A percentile compares a stretch with the other conserved stretches of the same genome.
Evolutionary conservation across 208 protist genomes (phyloP).

Genomic region (Endotrypanum monterogeii): DNA sequence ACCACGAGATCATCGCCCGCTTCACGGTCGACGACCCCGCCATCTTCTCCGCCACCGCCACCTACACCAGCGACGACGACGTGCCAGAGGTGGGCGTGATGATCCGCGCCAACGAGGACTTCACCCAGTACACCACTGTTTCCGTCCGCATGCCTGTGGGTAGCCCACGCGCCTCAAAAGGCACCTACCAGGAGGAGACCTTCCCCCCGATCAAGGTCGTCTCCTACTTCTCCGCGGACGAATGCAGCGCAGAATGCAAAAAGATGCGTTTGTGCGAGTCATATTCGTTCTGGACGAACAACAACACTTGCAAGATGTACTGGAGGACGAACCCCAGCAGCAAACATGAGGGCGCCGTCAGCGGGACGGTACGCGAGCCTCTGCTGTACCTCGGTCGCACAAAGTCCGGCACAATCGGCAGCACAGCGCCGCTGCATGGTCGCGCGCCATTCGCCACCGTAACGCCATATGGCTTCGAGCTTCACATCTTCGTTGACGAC

Average conservation of each 20-base stretch:
- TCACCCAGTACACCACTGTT: slow-evolving; percentile 28
- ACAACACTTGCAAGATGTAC: slow-evolving; percentile 31
- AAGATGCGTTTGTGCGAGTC: slow-evolving; percentile 34
- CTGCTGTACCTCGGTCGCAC: slow-evolving; percentile 35
- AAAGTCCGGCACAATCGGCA: slow-evolving; percentile 34
- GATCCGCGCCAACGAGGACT: slow-evolving; percentile 23
- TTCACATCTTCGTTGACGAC: slow-evolving; percentile 44
- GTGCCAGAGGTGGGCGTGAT: slow-evolving; percentile 43
- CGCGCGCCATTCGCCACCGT: slow-evolving; percentile 35
- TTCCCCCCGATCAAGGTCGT: slow-evolving; percentile 35
- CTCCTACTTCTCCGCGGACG: slow-evolving; percentile 2
- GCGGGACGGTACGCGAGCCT: slow-evolving; percentile 22
- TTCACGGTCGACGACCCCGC: slow-evolving; percentile 31
- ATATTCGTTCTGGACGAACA: slow-evolving; percentile 17
- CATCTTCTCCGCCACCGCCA: slow-evolving; percentile 10
- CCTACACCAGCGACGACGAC: slow-evolving; percentile 4
- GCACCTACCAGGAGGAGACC: slow-evolving; percentile 13
- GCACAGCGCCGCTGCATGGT: slow-evolving; percentile 27
- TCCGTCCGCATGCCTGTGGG: slow-evolving; percentile 36
- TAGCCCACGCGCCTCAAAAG: slow-evolving; percentile 1
- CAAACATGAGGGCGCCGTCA: slow-evolving; percentile 5
- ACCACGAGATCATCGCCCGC: slow-evolving; percentile 45
- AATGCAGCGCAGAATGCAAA: slow-evolving; percentile 38
- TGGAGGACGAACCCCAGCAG: slow-evolving; percentile 21
- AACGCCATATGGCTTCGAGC: slow-evolving; percentile 29